Conservation (phyloP, 78 protist genomes). For the Ministeria vibrans region DNA sequence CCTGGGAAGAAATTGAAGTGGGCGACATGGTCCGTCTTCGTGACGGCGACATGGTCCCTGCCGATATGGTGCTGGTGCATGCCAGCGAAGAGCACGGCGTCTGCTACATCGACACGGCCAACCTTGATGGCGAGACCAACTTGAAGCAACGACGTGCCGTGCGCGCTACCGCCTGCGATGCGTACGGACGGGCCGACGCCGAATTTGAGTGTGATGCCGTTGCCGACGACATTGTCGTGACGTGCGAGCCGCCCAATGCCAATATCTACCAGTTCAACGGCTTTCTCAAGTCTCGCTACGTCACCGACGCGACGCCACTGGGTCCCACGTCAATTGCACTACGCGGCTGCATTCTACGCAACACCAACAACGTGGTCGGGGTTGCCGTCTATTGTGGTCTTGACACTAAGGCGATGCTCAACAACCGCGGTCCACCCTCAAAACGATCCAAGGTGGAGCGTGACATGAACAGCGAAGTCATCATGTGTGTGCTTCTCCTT, state of each 20-base stretch:
- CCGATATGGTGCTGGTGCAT: slow-evolving; percentile 57
- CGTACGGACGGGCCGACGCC: too few relatives aligned
- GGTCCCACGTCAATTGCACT: background rate
- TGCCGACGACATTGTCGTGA: background rate
- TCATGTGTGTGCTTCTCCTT: background rate
- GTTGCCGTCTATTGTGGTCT: slow-evolving; percentile 75
- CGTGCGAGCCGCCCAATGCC: slow-evolving; percentile 16
- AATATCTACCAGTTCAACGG: slow-evolving; percentile 24
- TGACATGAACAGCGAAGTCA: slow-evolving; percentile 9
- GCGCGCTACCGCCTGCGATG: too few relatives aligned
- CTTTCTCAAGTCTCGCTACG: background rate
- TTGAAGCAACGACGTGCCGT: slow-evolving; percentile 31
- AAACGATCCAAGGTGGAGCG: slow-evolving; percentile 31
- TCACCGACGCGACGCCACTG: background rate
- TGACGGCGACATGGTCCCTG: slow-evolving; percentile 51
- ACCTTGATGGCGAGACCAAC: slow-evolving; percentile 72
- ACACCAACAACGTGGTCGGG: slow-evolving; percentile 64
- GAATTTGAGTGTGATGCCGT: background rate
- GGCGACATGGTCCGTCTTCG: slow-evolving; percentile 58
- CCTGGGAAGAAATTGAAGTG: slow-evolving; percentile 29
- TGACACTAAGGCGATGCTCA: slow-evolving; percentile 72
- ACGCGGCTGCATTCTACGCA: slow-evolving; percentile 41
- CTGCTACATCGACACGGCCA: slow-evolving; percentile 67
- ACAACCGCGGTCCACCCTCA: slow-evolving; percentile 19
- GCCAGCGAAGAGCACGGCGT: slow-evolving; percentile 37